phyloP scores from a whole-genome alignment of 495 filamentous ascomycete genomes.

The Xylaria flabelliformis region DNA sequence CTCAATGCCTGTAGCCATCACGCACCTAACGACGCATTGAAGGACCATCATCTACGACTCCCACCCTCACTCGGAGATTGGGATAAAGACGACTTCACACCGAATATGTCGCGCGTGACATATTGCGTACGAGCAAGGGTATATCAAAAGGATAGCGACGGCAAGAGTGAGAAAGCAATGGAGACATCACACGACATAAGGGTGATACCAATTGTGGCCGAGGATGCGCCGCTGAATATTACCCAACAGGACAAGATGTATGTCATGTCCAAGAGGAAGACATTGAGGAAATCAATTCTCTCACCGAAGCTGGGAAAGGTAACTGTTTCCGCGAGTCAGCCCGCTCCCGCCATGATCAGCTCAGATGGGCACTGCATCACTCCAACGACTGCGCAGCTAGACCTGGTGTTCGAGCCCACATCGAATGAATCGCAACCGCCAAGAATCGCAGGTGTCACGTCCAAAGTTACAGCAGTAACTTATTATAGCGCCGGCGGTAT shows the following conservation, averaged over 20 bases:
- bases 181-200: slow-evolving; percentile 66
- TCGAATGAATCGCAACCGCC: slow-evolving; percentile 67
- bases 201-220: slow-evolving; percentile 75
- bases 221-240: slow-evolving; percentile 77
- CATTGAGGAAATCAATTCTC: slow-evolving; percentile 77
- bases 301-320: slow-evolving; percentile 76
- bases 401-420: slow-evolving; percentile 75
- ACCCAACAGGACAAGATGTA: slow-evolving; percentile 67
- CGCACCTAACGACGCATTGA: slow-evolving; percentile 60
- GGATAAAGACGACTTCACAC: slow-evolving; percentile 78
- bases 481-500: slow-evolving; percentile 65
- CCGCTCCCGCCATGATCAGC: slow-evolving; percentile 68
- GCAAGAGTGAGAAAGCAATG: slow-evolving; percentile 46
- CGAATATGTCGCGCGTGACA: slow-evolving; percentile 77
- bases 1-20: slow-evolving; percentile 58
- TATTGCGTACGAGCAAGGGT: slow-evolving; percentile 73
- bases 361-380: slow-evolving; percentile 50
- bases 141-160: slow-evolving; percentile 45
- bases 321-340: slow-evolving; percentile 75
- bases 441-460: slow-evolving; percentile 66
- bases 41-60: slow-evolving; percentile 74
- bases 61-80: slow-evolving; percentile 83
- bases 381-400: slow-evolving; percentile 69
- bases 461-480: slow-evolving; percentile 76
- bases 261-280: slow-evolving; percentile 74